phyloP scores from a whole-genome alignment of 192 early-diverging fungal genomes.

The Irineochytrium annulatum region DNA sequence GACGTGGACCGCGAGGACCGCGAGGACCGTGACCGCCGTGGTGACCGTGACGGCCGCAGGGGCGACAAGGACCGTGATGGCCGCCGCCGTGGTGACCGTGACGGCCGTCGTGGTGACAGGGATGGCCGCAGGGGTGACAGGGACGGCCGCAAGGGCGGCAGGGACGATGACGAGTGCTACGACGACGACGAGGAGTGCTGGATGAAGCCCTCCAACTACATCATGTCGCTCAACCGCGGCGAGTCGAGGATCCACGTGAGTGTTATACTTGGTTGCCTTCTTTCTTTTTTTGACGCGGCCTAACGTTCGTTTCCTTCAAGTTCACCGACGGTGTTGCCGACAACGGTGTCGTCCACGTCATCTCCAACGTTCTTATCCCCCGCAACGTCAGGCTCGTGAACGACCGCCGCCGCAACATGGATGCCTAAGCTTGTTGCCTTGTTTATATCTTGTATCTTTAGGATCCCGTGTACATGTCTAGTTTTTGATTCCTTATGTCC shows the following conservation, averaged over 20 bases:
- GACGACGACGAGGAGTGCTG: too few relatives aligned
- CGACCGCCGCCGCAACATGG: not conserved
- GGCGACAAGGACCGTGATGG: not conserved
- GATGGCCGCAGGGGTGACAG: too few relatives aligned
- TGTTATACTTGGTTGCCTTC: not conserved
- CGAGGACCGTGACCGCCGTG: not conserved
- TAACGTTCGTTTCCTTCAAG: not conserved
- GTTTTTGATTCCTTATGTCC: too few relatives aligned
- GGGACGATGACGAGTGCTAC: too few relatives aligned
- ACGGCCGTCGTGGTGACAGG: not conserved
- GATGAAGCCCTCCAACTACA: too few relatives aligned
- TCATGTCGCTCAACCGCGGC: not conserved
- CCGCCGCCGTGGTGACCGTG: not conserved
- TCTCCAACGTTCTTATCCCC: slow-evolving; percentile 19
- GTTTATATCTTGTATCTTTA: too few relatives aligned
- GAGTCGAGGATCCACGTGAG: not conserved
- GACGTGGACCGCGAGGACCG: not conserved
- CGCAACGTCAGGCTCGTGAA: not conserved
- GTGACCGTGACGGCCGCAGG: not conserved
- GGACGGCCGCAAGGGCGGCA: too few relatives aligned
- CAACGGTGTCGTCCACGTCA: slow-evolving; percentile 36
- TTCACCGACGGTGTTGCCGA: slow-evolving; percentile 9
- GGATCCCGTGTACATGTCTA: too few relatives aligned
- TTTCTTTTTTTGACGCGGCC: not conserved
- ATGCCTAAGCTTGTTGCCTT: not conserved